Percentiles rank a stretch among this genome's conserved stretches.
phyloP scores from a whole-genome alignment of 257 asterid species.

The Phtheirospermum japonicum region DNA sequence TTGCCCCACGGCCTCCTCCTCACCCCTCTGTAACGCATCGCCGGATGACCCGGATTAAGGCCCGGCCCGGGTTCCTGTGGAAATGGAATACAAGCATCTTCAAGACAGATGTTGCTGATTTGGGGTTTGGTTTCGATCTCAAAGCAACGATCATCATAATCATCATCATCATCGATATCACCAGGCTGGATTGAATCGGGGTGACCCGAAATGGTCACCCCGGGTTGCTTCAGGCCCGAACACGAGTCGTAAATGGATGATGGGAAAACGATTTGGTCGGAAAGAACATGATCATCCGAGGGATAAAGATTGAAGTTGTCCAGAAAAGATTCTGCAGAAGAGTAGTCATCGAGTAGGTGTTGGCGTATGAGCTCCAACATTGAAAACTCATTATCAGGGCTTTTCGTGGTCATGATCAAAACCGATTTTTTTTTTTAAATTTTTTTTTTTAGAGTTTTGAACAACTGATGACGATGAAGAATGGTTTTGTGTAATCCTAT shows the following conservation, averaged over 20 bases:
- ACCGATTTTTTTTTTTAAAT: too few relatives aligned
- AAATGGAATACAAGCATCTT: not conserved
- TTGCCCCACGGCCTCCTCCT: slow-evolving; percentile 94
- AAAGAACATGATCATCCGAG: slow-evolving; percentile 7
- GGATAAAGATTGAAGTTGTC: slow-evolving; percentile 40
- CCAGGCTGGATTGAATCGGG: slow-evolving; percentile 23
- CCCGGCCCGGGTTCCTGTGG: not conserved
- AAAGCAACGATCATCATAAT: slow-evolving; percentile 23
- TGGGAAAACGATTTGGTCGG: slow-evolving; percentile 24
- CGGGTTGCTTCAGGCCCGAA: slow-evolving; percentile 31
- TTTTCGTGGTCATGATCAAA: slow-evolving; percentile 17
- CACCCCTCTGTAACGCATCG: slow-evolving; percentile 65
- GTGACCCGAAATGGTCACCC: slow-evolving; percentile 23
- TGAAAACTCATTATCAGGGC: slow-evolving; percentile 31
- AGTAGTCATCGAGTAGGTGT: slow-evolving; percentile 46
- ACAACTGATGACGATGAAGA: too few relatives aligned
- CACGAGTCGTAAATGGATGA: slow-evolving; percentile 26
- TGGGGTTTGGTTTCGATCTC: slow-evolving; percentile 32
- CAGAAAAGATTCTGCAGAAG: slow-evolving; percentile 40
- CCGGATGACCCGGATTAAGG: slow-evolving; percentile 15
- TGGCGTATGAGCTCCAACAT: slow-evolving; percentile 54
- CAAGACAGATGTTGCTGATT: not conserved
- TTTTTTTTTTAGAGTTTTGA: too few relatives aligned
- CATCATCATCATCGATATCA: too few relatives aligned
- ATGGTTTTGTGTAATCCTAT: too few relatives aligned